Evolutionary conservation across 495 filamentous ascomycete genomes (phyloP), one percentile per base, ranked within the genome.

Genomic region (Neurospora sp.): DNA sequence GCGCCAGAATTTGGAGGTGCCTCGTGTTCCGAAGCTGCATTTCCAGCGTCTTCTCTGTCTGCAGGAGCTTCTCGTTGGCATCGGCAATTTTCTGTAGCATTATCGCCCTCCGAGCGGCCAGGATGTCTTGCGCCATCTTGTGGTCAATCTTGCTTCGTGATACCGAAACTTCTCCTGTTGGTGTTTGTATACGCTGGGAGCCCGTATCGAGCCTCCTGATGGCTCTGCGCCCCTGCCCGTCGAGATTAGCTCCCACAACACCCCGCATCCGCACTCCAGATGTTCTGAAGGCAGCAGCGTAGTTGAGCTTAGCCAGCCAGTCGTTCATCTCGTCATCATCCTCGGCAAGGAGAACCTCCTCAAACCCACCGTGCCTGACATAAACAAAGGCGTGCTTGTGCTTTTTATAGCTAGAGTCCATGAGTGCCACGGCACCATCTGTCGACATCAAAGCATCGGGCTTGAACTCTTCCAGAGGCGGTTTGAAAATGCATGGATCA

Each of bases 331-430:
- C 96, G 4, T 85, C 83, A 74, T 98, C 96, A 39, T 87, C 92
- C 74, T 96, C 92, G 4, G 96, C 95, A 27, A 99, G 85, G 72
- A 99, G 92, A 14, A 92, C 90, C 79, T 99, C 96, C 78, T 98
- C 95, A 20, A 96, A 84, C 0, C 93, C 91, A 71, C 93, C 93
- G 73, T 94, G 93, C n/a, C 93, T 87, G 62, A 97, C 91, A 76
- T 97, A 94, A 6, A 94, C 86, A 79, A 99, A 97, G 0, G 96
- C 93, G 80, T 98, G 87, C 80, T 98, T 99, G 81, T 99, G 96
- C 80, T 96, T 98, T 80, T 90, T 97, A 80, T 99, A 99, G 42
- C 84, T 91, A 16, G 88, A 85, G 80, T 99, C 96, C 73, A 94
- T 84, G 39, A 99, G 84, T 12, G 95, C 94, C 16, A 98, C 96